phyloP scores from a whole-genome alignment of 805 yeast species.

The Candida boidinii region DNA sequence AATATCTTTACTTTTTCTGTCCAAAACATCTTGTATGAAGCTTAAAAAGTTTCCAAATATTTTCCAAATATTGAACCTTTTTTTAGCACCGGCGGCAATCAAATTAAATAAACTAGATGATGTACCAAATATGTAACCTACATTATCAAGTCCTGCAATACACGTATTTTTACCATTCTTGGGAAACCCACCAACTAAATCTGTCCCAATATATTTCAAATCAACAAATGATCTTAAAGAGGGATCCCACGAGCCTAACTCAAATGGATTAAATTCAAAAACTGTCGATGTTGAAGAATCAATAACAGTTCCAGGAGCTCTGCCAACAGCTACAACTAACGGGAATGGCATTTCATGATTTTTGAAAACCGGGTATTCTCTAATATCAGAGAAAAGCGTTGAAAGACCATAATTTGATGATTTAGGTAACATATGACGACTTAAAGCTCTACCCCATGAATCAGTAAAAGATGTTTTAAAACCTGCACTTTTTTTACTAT shows the following conservation, averaged over 20 bases:
- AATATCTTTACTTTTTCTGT: slow-evolving; percentile 43
- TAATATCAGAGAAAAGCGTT: slow-evolving; percentile 46
- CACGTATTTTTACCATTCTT: slow-evolving; percentile 32
- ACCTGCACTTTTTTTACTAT: slow-evolving; percentile 43
- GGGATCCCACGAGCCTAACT: slow-evolving; percentile 87
- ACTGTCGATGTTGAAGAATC: slow-evolving; percentile 61
- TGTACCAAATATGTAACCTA: slow-evolving; percentile 76
- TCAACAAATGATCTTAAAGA: slow-evolving; percentile 57
- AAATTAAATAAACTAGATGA: slow-evolving; percentile 75
- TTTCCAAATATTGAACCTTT: slow-evolving; percentile 33
- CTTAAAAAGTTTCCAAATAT: slow-evolving; percentile 32
- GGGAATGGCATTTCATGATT: slow-evolving; percentile 67
- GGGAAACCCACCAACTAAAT: slow-evolving; percentile 52
- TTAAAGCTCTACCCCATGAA: slow-evolving; percentile 60
- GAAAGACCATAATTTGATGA: slow-evolving; percentile 56
- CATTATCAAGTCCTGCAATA: slow-evolving; percentile 65
- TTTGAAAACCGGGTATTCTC: slow-evolving; percentile 52
- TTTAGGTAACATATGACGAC: slow-evolving; percentile 36
- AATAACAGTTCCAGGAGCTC: slow-evolving; percentile 52
- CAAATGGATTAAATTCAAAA: slow-evolving; percentile 56
- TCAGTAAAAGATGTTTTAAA: slow-evolving; percentile 54
- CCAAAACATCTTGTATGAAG: slow-evolving; percentile 36
- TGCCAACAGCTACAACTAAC: slow-evolving; percentile 54
- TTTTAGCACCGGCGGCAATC: slow-evolving; percentile 46
- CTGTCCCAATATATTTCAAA: slow-evolving; percentile 62